Base-by-base conservation (phyloP, 1,284 basidiomycete species). In the Pseudozyma hubeiensis region DNA sequence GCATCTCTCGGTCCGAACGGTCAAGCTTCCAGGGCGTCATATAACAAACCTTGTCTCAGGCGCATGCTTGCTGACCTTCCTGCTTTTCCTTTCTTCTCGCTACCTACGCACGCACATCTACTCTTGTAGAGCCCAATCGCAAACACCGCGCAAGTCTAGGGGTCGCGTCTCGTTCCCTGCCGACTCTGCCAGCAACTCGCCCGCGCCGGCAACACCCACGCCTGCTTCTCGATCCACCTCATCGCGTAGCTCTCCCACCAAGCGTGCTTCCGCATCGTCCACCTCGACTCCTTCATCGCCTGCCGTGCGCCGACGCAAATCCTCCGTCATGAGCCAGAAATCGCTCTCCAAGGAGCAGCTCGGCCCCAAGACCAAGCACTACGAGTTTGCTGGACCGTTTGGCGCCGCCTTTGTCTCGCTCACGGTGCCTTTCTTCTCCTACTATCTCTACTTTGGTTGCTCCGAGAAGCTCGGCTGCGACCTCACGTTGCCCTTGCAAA, bases 351-450 rank as follows among this genome's bases (percentile, higher is more conserved):
- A 75, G 60, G 55, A 75, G 54, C 72, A 75, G 45, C 85, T 87
- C 60, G 87, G 87, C 62, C 87, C 87, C 19, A 79, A 77, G 50
- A 86, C 86, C 19, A 89, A 87, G 0, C 85, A 88, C 49, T 92
- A 90, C 84, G 93, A 97, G 84, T 97, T 97, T 85, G 85, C 93
- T 59, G 95, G 94, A 0, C 93, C 93, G 3, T 87, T 89, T 5
- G 93, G 94, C 19, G 91, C 93, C 0, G 81, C 91, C 44, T 87
- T 90, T 67, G 89, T 97, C 80, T 89, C 90, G 16, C 49, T 93
- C 51, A 87, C 88, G 19, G 91, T 94, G 4, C 94, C 95, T 1
- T 77, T 90, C 73, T 86, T 90, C 70, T 88, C 90, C 33, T 97
- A 97, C 81, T 88, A 89, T 3, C 89, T 97, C 67, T 94, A 90